Conservation (phyloP, 257 asterid genomes). For the Jacaranda copaia region DNA sequence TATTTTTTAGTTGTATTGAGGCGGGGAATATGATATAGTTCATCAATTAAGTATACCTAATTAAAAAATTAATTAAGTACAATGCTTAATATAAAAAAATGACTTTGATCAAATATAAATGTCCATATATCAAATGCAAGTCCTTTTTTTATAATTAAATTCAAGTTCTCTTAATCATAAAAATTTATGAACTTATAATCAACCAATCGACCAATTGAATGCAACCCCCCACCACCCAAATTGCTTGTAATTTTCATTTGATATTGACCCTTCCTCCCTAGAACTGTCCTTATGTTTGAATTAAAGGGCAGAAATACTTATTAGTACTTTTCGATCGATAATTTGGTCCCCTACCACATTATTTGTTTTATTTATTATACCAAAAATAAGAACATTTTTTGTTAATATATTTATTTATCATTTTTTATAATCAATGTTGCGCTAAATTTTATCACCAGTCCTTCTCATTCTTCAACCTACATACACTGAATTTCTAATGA, state of each 20-base stretch:
- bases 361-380: not conserved
- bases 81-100: too few species aligned
- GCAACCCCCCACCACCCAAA: not conserved
- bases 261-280: not conserved
- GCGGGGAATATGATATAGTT: too few species aligned
- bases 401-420: conserved; percentile 7
- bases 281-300: not conserved
- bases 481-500: not conserved
- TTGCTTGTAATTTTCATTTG: conserved; percentile 19
- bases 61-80: too few species aligned
- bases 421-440: conserved; percentile 17
- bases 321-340: not conserved
- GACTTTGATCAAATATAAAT: too few species aligned
- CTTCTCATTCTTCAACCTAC: not conserved
- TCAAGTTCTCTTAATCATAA: too few species aligned
- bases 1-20: too few species aligned
- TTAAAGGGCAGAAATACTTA: not conserved
- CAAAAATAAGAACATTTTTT: not conserved
- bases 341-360: conserved; percentile 32
- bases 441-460: not conserved
- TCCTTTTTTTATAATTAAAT: too few species aligned
- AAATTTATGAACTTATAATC: not conserved
- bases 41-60: too few species aligned
- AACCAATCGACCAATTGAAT: not conserved
- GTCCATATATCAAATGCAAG: too few species aligned